phyloP scores from a whole-genome alignment of 2,329 filamentous ascomycete genomes.

The Neobulgaria alba region DNA sequence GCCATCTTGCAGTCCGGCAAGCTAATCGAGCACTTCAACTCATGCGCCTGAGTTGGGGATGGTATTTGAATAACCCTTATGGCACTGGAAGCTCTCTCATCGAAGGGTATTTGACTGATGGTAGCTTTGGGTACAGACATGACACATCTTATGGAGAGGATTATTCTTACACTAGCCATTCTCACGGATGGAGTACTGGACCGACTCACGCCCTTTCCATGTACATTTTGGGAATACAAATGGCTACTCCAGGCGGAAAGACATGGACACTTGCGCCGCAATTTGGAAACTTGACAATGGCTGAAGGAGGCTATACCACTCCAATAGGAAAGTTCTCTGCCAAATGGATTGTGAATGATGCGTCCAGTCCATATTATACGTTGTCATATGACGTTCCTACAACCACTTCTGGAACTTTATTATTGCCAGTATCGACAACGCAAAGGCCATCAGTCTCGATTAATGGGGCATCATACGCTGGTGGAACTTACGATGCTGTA shows the following conservation, averaged over 20 bases:
- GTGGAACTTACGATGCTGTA: too few relatives aligned
- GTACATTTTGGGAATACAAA: slow-evolving; percentile 34
- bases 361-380: too few relatives aligned
- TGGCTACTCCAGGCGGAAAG: slow-evolving; percentile 30
- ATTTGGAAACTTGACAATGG: slow-evolving; percentile 32
- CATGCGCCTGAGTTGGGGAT: slow-evolving; percentile 50
- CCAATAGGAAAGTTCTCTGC: slow-evolving; percentile 32
- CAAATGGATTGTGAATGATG: too few relatives aligned
- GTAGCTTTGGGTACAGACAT: slow-evolving; percentile 47
- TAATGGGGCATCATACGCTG: too few relatives aligned
- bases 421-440: too few relatives aligned
- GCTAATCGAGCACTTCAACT: slow-evolving; percentile 44
- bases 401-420: too few relatives aligned
- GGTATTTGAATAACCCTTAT: slow-evolving; percentile 48
- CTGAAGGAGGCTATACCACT: slow-evolving; percentile 34
- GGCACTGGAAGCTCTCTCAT: slow-evolving; percentile 49
- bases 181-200: slow-evolving; percentile 41
- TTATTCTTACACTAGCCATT: slow-evolving; percentile 36
- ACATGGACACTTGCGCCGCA: slow-evolving; percentile 34
- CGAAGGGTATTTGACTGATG: slow-evolving; percentile 48
- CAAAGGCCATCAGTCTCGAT: too few relatives aligned
- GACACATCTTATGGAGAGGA: slow-evolving; percentile 41
- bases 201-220: slow-evolving; percentile 38
- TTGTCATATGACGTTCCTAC: too few relatives aligned
- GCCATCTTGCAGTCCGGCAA: slow-evolving; percentile 41